Base-by-base conservation (phyloP, 345 rosid genomes). In the Boechera divaricarpa region DNA sequence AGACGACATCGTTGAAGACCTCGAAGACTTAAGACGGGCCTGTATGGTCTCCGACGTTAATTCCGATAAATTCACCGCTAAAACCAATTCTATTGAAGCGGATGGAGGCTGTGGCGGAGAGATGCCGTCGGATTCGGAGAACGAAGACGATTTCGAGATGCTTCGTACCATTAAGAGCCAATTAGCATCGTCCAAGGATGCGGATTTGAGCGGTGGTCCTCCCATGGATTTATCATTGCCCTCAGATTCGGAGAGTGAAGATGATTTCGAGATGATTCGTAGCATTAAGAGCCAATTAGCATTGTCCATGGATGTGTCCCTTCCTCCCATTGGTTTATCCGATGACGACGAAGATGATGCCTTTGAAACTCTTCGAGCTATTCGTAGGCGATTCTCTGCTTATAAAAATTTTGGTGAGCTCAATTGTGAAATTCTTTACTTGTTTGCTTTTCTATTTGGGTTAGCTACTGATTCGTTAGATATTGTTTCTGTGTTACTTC, bases 11-110 rank as follows among this genome's bases (percentile, higher is more conserved):
- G 81, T 77, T 2, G 92, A 89, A 60, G 98, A 90, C 81, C 70
- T 92, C 83, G 98, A 92, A 72, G 93, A 92, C 28, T 79, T 94
- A 58, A 80, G 90, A 76, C 88, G 82, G 56, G 98, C 97, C 51
- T 94, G 91, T 80, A 55, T 82, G 11, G 67, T 82, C 11, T 31
- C 93, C 16, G 93, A 88, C 29, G 39, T 89, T 18, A 82, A 85
- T 83, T 73, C 81, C 64, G 64, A 82, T 49, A 79, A 71, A n/a
- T 13, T 11, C 12, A 52, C 73, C 8, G 8, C 67, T 2, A 63
- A 66, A 67, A 6, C 73, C 36, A 32, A 21, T 26, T 53, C 51
- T n/a, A 54, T 39, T 29, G 54, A 51, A 38, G 26, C 70, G 13
- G 63, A 33, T 16, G 61, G 38, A 60, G 57, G 57, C 73, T 21